These are phyloP conservation scores for Podosphaera leucotricha DNA, from an alignment of 2,329 filamentous ascomycete species.

Conservation along the genomic window DNA sequence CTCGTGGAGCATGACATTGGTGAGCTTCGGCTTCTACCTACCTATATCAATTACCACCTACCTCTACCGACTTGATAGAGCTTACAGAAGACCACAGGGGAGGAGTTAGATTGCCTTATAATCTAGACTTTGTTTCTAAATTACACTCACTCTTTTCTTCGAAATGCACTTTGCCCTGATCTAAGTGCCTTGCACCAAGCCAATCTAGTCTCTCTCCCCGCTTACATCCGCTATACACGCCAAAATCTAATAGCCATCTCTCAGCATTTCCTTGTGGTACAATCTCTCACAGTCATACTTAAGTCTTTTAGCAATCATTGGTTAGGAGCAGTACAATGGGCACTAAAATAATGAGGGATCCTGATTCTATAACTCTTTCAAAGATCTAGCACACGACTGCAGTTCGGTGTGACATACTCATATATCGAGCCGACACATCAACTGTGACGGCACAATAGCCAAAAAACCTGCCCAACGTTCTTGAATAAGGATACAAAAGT, in stretches of 20 bases:
- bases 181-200: not conserved
- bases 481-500: constrained; percentile 8
- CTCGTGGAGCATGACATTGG: too few relatives aligned
- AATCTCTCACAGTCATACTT: not conserved
- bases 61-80: not conserved
- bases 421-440: not conserved
- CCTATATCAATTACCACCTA: not conserved
- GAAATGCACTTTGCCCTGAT: not conserved
- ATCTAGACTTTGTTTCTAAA: not conserved
- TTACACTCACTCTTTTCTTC: not conserved
- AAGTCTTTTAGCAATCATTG: not conserved
- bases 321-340: not conserved
- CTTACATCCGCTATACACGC: not conserved
- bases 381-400: constrained; percentile 1
- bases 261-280: not conserved
- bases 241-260: not conserved
- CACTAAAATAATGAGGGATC: constrained; percentile 1
- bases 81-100: not conserved
- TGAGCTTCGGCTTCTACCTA: not conserved
- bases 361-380: not conserved
- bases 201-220: not conserved
- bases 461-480: too few relatives aligned
- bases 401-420: not conserved
- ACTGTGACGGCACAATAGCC: not conserved
- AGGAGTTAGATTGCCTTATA: not conserved